Base-by-base conservation (phyloP, 2,329 filamentous ascomycete species). In the Talaromyces sp. region DNA sequence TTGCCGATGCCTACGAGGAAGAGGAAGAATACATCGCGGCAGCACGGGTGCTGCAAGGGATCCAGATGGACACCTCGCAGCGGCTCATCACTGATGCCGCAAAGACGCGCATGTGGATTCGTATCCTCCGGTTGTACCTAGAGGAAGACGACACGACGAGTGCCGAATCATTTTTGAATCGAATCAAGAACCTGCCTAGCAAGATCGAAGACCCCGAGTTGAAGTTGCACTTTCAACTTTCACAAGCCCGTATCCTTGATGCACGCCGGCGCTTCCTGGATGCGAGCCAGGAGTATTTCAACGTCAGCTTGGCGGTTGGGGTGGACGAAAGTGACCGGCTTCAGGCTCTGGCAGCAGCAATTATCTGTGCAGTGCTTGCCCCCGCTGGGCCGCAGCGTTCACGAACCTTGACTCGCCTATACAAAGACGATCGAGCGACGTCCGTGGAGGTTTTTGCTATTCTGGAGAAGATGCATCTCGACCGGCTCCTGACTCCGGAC, bases 381-480 rank as follows among this genome's bases (percentile, higher is more conserved):
- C 93, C 93, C 1, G 95, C 95, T 0, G 95, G 95, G 0, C 95
- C 95, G 0, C 82, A 88, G 69, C 87, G 95, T 58, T 91, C 89
- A 64, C 86, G 90, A 53, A 87, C 88, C 50, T 83, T 99, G 19
- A 91, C 87, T 4, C 87, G 89, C 58, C 80, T 99, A 14, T 96
- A 96, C 83, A 96, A 96, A 75, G 95, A 99, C 75, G 95, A 98
- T 66, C 86, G 95, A 31, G 84, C 90, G 0, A 80, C 82, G 3
- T 84, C 87, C 55, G 84, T 95, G 2, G 85, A 88, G 32, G 91
- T 98, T 76, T 93, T 89, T 71, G 82, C 86, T 55, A 97, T 99
- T 58, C 80, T 99, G 14, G 95, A 98, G 80, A 98, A 98, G 81
- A 98, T 99, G 86, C 96, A 96, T 75, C 82, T 98, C 55, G 91